These are phyloP conservation scores for Coemansia sp. DNA, from an alignment of 192 early-diverging fungal species.

Conservation along the genomic window DNA sequence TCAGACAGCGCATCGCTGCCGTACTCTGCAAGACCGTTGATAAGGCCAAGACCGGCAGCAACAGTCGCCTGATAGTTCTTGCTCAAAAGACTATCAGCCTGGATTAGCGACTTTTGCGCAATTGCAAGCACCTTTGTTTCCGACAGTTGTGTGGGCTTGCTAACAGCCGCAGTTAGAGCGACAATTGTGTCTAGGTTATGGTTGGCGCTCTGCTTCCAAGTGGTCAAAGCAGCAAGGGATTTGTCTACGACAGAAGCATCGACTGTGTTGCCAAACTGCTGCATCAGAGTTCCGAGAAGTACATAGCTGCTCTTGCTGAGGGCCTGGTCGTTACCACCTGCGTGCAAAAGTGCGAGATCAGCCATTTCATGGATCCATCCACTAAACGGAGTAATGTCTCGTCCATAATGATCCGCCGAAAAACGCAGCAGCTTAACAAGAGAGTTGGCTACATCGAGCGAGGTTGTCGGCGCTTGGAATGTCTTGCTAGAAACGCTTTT, in stretches of 20 bases:
- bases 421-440: conserved; percentile 20
- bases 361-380: conserved; percentile 24
- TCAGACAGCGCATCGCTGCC: conserved; percentile 8
- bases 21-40: conserved; percentile 29
- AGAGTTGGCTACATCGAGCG: conserved; percentile 12
- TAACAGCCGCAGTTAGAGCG: conserved; percentile 16
- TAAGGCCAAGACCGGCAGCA: conserved; percentile 17
- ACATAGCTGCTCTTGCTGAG: conserved; percentile 13
- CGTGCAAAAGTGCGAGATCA: conserved; percentile 1
- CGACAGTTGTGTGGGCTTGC: conserved; percentile 20
- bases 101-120: conserved; percentile 11
- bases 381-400: conserved; percentile 15
- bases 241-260: conserved; percentile 3
- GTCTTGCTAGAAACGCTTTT: conserved; percentile 23
- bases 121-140: conserved; percentile 7
- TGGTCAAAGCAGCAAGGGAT: conserved; percentile 7
- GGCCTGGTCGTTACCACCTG: conserved; percentile 13
- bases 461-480: conserved; percentile 23
- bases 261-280: conserved; percentile 29
- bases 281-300: conserved; percentile 18
- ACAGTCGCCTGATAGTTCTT: conserved; percentile 6
- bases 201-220: conserved; percentile 10
- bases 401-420: conserved; percentile 7
- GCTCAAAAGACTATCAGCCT: conserved; percentile 12
- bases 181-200: conserved; percentile 9